These are phyloP conservation scores for Thermothielavioides terrestris DNA, from an alignment of 495 filamentous ascomycete species.

Conservation along the genomic window DNA sequence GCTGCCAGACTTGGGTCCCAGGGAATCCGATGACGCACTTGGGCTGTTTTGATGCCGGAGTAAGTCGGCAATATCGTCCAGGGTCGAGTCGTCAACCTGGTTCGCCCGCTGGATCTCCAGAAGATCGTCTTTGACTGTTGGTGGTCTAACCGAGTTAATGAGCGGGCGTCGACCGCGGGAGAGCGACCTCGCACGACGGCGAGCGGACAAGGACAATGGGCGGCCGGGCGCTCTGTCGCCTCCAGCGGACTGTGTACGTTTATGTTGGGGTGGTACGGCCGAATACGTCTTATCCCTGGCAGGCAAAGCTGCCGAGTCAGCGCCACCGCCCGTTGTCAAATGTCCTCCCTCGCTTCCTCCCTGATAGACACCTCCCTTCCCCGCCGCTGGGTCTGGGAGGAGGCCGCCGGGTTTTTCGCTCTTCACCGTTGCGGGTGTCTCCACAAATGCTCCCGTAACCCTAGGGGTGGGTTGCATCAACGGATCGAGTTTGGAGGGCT, in stretches of 20 bases:
- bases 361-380: neutral
- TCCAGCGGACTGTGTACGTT: constrained; percentile 11
- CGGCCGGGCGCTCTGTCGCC: constrained; percentile 13
- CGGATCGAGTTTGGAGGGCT: constrained; percentile 34
- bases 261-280: constrained; percentile 3
- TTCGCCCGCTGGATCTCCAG: constrained; percentile 39
- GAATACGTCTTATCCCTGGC: constrained; percentile 1
- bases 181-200: constrained; percentile 26
- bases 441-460: constrained; percentile 44
- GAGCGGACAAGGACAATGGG: constrained; percentile 22
- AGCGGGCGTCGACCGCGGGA: constrained; percentile 29
- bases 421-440: constrained; percentile 40
- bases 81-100: constrained; percentile 46
- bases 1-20: constrained; percentile 2
- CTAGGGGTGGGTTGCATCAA: constrained; percentile 42
- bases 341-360: neutral
- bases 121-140: constrained; percentile 43
- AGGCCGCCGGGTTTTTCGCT: constrained; percentile 19
- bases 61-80: constrained; percentile 42
- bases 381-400: neutral
- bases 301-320: neutral
- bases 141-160: constrained; percentile 41
- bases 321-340: neutral
- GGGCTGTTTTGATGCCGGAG: constrained; percentile 20
- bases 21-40: neutral